These are phyloP conservation scores for Astrephomene gubernaculifera DNA, from an alignment of 139 green algal genomes.

Conservation along the genomic window DNA sequence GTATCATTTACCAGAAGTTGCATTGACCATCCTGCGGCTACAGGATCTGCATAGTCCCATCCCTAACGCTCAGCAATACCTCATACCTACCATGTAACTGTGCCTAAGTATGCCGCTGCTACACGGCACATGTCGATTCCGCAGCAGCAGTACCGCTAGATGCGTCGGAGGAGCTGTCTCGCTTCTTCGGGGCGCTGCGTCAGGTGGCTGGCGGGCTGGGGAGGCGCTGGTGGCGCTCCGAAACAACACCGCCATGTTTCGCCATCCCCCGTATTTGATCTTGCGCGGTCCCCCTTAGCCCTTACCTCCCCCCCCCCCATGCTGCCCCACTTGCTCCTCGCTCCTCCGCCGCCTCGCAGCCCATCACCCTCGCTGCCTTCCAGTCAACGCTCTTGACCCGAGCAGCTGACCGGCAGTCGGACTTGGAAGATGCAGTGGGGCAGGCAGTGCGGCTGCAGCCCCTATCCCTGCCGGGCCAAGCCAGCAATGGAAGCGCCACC, in stretches of 20 bases:
- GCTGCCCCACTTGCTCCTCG: neutral
- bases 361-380: slow-evolving; percentile 2
- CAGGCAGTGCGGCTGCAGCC: neutral
- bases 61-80: too few species aligned
- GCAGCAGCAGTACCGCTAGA: too few species aligned
- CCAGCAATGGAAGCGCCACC: too few species aligned
- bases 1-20: too few species aligned
- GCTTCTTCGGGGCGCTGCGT: slow-evolving; percentile 35
- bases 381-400: neutral
- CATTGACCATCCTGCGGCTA: too few species aligned
- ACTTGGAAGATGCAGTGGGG: neutral
- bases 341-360: neutral
- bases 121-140: too few species aligned
- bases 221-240: slow-evolving; percentile 25
- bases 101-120: too few species aligned
- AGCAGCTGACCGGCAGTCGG: neutral
- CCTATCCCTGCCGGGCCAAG: too few species aligned
- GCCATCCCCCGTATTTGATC: neutral
- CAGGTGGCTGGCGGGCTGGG: neutral
- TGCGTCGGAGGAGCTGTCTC: neutral
- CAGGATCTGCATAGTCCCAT: too few species aligned
- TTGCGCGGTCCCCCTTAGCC: neutral
- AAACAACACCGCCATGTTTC: too few species aligned
- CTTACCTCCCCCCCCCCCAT: too few species aligned
- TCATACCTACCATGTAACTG: too few species aligned